phyloP scores from a whole-genome alignment of 179 eudicot species.

The Heliamphora pulchella region DNA sequence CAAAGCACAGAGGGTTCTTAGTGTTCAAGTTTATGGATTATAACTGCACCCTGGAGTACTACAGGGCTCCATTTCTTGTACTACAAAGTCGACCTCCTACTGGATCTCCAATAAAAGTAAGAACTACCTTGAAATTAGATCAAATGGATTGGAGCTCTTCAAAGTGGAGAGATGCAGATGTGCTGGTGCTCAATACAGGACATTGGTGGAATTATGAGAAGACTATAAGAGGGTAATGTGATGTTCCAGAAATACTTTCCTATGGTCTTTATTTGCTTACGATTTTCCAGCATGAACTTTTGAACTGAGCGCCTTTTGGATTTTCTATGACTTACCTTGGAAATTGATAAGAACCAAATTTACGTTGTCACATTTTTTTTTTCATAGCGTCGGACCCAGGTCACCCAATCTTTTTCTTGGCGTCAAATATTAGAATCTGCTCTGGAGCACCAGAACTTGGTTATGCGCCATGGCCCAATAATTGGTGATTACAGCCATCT shows the following conservation, averaged over 20 bases:
- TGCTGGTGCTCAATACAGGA: slow-evolving; percentile 68
- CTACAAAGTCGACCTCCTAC: slow-evolving; percentile 66
- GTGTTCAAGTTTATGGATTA: slow-evolving; percentile 62
- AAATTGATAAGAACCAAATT: not conserved
- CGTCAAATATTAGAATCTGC: not conserved
- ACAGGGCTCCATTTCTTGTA: slow-evolving; percentile 78
- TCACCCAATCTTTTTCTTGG: not conserved
- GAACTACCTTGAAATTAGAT: slow-evolving; percentile 54
- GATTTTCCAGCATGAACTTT: slow-evolving; percentile 5
- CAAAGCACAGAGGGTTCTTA: slow-evolving; percentile 81
- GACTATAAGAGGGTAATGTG: slow-evolving; percentile 64
- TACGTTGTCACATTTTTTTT: too few relatives aligned
- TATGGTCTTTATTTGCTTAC: not conserved
- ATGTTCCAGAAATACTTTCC: not conserved
- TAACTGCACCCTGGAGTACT: slow-evolving; percentile 80
- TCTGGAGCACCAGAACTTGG: not conserved
- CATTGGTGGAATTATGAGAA: slow-evolving; percentile 98
- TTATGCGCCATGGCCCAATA: not conserved
- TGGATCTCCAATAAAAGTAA: slow-evolving; percentile 35
- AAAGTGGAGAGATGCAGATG: slow-evolving; percentile 68
- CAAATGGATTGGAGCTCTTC: slow-evolving; percentile 69
- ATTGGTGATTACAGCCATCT: not conserved
- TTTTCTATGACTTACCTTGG: not conserved
- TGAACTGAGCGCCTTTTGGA: not conserved
- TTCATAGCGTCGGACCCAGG: too few relatives aligned